These are phyloP conservation scores for Schizophyllum commune DNA, from an alignment of 1,284 basidiomycete species.

Conservation along the genomic window DNA sequence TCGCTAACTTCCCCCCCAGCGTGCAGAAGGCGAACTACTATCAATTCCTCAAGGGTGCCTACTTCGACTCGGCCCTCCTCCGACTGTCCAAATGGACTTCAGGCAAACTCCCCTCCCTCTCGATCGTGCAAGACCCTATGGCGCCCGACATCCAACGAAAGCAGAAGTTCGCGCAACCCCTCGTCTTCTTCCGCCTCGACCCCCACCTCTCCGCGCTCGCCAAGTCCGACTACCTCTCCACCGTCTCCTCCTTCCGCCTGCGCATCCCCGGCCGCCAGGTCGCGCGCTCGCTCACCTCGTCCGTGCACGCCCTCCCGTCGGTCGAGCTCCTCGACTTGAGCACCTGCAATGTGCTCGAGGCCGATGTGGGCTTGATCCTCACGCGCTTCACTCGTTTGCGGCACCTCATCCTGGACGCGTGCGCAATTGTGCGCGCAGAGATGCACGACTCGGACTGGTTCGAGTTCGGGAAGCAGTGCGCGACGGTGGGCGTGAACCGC, in stretches of 20 bases:
- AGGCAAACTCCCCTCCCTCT: slow-evolving; percentile 36
- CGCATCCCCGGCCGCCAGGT: slow-evolving; percentile 53
- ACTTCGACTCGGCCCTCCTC: slow-evolving; percentile 55
- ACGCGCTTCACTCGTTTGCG: background rate
- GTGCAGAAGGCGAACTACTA: slow-evolving; percentile 61
- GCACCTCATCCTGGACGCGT: slow-evolving; percentile 50
- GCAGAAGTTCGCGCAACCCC: slow-evolving; percentile 57
- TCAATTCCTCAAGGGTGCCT: slow-evolving; percentile 65
- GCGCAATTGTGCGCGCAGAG: slow-evolving; percentile 33
- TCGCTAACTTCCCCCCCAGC: slow-evolving; percentile 25
- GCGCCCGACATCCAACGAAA: slow-evolving; percentile 22
- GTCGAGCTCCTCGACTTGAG: slow-evolving; percentile 53
- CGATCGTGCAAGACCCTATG: slow-evolving; percentile 60
- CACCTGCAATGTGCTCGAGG: slow-evolving; percentile 37
- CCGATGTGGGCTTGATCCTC: slow-evolving; percentile 18
- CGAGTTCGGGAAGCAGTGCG: slow-evolving; percentile 46
- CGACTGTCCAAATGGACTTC: slow-evolving; percentile 52
- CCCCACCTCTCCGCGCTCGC: slow-evolving; percentile 36
- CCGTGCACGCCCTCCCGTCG: slow-evolving; percentile 25
- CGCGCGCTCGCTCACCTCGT: slow-evolving; percentile 31
- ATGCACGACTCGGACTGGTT: slow-evolving; percentile 42
- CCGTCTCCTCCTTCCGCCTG: slow-evolving; percentile 42
- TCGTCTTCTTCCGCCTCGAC: slow-evolving; percentile 64
- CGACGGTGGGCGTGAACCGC: slow-evolving; percentile 42
- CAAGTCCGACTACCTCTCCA: slow-evolving; percentile 32